Evolutionary conservation across 768 basidiomycete species (phyloP).

Genomic region (Tulasnella sp.): DNA sequence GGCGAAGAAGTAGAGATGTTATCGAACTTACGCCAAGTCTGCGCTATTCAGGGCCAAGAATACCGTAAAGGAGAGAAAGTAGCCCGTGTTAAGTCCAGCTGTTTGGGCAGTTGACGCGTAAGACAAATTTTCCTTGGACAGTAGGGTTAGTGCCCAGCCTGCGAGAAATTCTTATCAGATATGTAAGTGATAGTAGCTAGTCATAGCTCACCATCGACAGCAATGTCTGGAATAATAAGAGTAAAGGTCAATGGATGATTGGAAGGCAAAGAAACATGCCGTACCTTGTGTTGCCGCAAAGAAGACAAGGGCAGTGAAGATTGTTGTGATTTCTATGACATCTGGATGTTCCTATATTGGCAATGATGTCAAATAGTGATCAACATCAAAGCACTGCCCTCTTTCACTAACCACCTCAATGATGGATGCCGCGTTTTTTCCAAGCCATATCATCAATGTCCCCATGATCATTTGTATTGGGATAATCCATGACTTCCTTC

Average conservation of each 20-base stretch:
- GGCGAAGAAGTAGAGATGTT: too few species aligned
- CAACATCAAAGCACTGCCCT: not conserved
- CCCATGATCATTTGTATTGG: slow-evolving; percentile 93
- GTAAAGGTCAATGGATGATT: slow-evolving; percentile 21
- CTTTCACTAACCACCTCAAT: slow-evolving; percentile 28
- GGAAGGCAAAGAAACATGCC: slow-evolving; percentile 17
- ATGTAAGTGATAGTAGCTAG: not conserved
- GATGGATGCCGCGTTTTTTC: slow-evolving; percentile 27
- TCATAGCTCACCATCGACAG: slow-evolving; percentile 58
- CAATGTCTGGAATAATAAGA: slow-evolving; percentile 89
- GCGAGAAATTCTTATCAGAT: not conserved
- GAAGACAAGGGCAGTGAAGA: slow-evolving; percentile 83
- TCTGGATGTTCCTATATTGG: slow-evolving; percentile 61
- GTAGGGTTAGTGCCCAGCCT: slow-evolving; percentile 37
- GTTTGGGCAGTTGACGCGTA: slow-evolving; percentile 98
- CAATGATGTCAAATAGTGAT: slow-evolving; percentile 42
- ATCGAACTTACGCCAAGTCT: slow-evolving; percentile 61
- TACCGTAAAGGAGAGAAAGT: slow-evolving; percentile 91
- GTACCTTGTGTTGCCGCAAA: slow-evolving; percentile 95
- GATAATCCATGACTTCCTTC: slow-evolving; percentile 97
- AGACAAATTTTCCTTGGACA: slow-evolving; percentile 86
- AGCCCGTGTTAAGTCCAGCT: slow-evolving; percentile 90
- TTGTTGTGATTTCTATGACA: slow-evolving; percentile 57
- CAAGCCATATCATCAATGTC: slow-evolving; percentile 38
- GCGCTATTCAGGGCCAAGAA: slow-evolving; percentile 95